These are phyloP conservation scores for Xylariaceae sp. DNA, from an alignment of 2,329 filamentous ascomycete species.

Conservation along the genomic window DNA sequence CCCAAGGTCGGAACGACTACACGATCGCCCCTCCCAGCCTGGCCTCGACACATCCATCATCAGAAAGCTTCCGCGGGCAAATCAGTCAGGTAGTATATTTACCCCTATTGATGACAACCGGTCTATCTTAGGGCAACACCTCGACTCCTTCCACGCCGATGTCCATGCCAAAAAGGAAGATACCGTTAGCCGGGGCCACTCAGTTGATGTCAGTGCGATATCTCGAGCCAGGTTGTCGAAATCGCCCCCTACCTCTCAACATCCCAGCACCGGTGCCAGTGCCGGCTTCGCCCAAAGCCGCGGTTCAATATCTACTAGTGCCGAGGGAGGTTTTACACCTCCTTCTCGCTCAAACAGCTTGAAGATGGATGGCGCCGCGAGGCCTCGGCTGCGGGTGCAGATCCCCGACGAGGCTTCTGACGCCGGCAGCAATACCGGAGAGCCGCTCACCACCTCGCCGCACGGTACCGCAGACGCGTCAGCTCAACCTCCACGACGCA, in stretches of 20 bases:
- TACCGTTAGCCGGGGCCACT: constrained; percentile 52
- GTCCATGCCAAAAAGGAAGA: constrained; percentile 40
- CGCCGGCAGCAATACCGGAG: constrained; percentile 66
- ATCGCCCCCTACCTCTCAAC: constrained; percentile 50
- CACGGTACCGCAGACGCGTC: constrained; percentile 57
- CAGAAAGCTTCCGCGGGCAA: constrained; percentile 67
- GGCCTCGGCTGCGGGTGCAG: constrained; percentile 85
- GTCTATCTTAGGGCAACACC: constrained; percentile 82
- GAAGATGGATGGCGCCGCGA: constrained; percentile 56
- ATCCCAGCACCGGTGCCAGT: constrained; percentile 48
- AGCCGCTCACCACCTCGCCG: constrained; percentile 55
- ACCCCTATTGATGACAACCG: constrained; percentile 93
- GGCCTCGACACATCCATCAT: constrained; percentile 50
- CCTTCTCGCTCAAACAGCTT: constrained; percentile 76
- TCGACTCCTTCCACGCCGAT: constrained; percentile 61
- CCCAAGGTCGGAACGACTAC: constrained; percentile 44
- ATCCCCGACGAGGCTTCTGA: constrained; percentile 91
- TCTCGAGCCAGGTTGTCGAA: constrained; percentile 49
- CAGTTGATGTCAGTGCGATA: constrained; percentile 58
- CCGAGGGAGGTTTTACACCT: constrained; percentile 62
- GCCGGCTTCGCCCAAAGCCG: constrained; percentile 44
- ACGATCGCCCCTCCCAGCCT: constrained; percentile 44
- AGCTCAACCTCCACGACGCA: constrained; percentile 49
- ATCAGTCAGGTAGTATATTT: constrained; percentile 82
- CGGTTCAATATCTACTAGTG: constrained; percentile 57